Evolutionary conservation across 2,329 filamentous ascomycete genomes (phyloP), one percentile per base, ranked within the genome.

Genomic region (Exserohilum turcica): DNA sequence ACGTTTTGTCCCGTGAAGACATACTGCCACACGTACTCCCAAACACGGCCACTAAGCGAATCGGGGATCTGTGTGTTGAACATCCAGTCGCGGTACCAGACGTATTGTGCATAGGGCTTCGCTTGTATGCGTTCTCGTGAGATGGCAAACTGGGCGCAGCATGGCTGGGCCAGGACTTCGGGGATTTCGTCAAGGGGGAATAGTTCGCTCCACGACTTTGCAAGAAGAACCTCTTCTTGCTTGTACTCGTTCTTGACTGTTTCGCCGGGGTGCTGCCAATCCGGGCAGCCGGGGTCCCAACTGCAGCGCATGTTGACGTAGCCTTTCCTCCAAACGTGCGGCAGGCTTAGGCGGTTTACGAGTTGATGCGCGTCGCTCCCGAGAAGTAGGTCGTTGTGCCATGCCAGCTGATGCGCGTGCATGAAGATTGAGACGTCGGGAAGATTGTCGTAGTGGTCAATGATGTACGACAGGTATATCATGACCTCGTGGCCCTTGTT

Each of bases 21-120:
- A 53, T 80, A 84, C 54, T 86, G 84, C 85, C 85, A 87, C 1
- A 86, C 71, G 64, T 87, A 86, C 66, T 87, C 85, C 76, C 84
- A 86, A 13, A 86, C 77, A 2, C 85, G 78, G 2, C 84, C 84
- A 10, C 80, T 82, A 16, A 86, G 74, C 36, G 78, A 79, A 63
- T 86, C 83, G 18, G 73, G 75, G 27, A 86, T 66, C 16, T 80
- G 74, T 0, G 84, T 86, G n/a, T 77, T 76, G 24, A 86, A 74
- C 2, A 87, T 71, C 85, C 85, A 87, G 61, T 86, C 81, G 21
- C 84, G 79, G 61, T 84, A 82, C 63, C 78, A 81, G 16, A 83
- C 73, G 64, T 83, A 87, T 39, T 80, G 78, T 19, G 78, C 75
- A 45, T 78, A 76, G 1, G 83, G 82, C 29, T 82, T 79, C 1